Percentiles rank a stretch among this genome's conserved stretches.
Evolutionary conservation across 805 yeast genomes (phyloP).

Genomic region (Blastobotrys chiropterorum): DNA sequence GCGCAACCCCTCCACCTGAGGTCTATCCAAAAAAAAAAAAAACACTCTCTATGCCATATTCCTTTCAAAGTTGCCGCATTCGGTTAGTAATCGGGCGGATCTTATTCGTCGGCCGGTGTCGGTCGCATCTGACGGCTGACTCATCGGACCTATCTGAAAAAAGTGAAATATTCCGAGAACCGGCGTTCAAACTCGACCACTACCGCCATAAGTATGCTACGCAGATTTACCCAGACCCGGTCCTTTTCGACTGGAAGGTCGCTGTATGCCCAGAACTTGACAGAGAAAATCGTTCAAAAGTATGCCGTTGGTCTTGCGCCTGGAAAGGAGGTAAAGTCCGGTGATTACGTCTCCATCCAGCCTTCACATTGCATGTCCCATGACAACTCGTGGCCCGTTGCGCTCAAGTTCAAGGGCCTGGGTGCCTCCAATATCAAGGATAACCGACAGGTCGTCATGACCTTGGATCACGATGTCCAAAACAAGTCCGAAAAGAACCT

Average conservation of each 20-base stretch:
- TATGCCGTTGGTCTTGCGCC: conserved; percentile 80
- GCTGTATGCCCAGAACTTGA: conserved; percentile 59
- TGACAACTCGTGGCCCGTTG: conserved; percentile 99
- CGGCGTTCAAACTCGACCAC: not conserved
- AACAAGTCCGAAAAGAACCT: conserved; percentile 84
- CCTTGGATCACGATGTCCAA: conserved; percentile 97
- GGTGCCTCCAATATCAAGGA: conserved; percentile 83
- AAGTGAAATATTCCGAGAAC: not conserved
- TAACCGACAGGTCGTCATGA: conserved; percentile 88
- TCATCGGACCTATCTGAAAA: not conserved
- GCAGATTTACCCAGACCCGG: conserved; percentile 1
- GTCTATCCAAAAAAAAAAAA: no score
- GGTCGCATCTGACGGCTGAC: not conserved
- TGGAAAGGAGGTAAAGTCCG: conserved; percentile 73
- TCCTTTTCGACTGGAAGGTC: conserved; percentile 9
- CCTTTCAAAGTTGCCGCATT: no score
- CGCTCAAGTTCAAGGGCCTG: conserved; percentile 88
- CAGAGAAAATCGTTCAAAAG: conserved; percentile 92
- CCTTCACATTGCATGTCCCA: conserved; percentile 99
- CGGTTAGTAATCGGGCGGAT: not conserved
- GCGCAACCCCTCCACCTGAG: no score
- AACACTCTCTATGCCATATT: no score
- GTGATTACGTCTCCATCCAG: conserved; percentile 89
- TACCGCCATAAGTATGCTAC: not conserved
- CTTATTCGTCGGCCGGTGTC: not conserved